These are phyloP conservation scores for Paraglomus brasilianum DNA, from an alignment of 192 early-diverging fungal genomes.

Conservation along the genomic window DNA sequence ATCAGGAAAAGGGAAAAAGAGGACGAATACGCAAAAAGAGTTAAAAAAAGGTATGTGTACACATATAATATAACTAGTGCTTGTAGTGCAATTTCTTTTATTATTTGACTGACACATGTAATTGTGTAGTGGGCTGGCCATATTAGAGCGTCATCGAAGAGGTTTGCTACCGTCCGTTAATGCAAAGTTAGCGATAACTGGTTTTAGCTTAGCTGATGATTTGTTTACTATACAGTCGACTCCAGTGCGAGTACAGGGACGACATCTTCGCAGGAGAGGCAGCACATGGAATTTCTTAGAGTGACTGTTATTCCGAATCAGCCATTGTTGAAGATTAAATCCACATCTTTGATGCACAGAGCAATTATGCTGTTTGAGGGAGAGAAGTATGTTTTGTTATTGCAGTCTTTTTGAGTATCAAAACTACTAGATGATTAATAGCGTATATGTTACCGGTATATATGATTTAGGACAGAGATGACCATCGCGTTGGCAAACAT, in stretches of 20 bases:
- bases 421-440: slow-evolving; percentile 9
- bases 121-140: slow-evolving; percentile 18
- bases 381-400: slow-evolving; percentile 56
- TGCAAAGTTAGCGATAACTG: background rate
- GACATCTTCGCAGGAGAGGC: background rate
- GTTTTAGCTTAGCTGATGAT: background rate
- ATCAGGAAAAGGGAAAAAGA: slow-evolving; percentile 28
- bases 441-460: too few species aligned
- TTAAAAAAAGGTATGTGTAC: slow-evolving; percentile 22
- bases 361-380: slow-evolving; percentile 84
- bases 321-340: slow-evolving; percentile 68
- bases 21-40: slow-evolving; percentile 26
- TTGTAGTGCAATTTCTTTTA: background rate
- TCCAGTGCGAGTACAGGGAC: background rate
- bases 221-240: background rate
- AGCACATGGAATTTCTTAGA: slow-evolving; percentile 36
- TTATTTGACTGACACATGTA: background rate
- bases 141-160: slow-evolving; percentile 11
- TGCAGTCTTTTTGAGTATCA: slow-evolving; percentile 1
- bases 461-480: slow-evolving; percentile 53
- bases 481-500: slow-evolving; percentile 72
- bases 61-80: background rate
- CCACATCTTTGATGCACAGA: slow-evolving; percentile 55
- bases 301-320: slow-evolving; percentile 64
- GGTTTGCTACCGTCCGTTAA: background rate